Evolutionary conservation across 139 green algal species (phyloP).

Genomic region (Chlamydomonas sp.): DNA sequence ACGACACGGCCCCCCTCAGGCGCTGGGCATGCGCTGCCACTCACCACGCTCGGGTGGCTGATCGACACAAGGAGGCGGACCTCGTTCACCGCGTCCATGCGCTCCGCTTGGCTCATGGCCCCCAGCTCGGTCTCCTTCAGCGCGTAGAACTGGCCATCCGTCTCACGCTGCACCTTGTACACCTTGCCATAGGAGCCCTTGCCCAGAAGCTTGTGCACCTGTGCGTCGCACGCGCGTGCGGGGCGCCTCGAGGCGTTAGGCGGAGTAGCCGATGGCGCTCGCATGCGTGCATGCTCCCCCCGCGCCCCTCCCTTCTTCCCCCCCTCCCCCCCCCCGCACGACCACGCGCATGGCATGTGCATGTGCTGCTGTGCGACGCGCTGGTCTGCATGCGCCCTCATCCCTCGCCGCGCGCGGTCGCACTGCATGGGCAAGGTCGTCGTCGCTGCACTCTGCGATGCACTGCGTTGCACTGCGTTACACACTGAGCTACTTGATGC

Average conservation of each 20-base stretch:
- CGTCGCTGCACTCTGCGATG: not conserved
- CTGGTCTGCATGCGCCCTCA: too few species aligned
- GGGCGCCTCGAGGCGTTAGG: too few species aligned
- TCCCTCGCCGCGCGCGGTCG: too few species aligned
- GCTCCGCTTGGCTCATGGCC: not conserved
- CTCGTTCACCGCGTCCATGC: conserved; percentile 57
- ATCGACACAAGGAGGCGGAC: conserved; percentile 68
- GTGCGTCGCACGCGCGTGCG: not conserved
- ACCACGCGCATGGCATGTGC: too few species aligned
- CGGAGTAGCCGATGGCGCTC: too few species aligned
- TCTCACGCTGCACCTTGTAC: conserved; percentile 56
- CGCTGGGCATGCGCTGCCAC: not conserved
- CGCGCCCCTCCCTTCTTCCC: too few species aligned
- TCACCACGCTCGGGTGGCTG: conserved; percentile 45
- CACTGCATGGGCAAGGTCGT: not conserved
- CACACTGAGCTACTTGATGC: not conserved
- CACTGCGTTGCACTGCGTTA: not conserved
- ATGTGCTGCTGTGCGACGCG: too few species aligned
- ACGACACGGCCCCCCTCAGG: too few species aligned
- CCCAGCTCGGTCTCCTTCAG: conserved; percentile 16
- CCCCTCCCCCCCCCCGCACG: too few species aligned
- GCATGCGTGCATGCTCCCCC: too few species aligned
- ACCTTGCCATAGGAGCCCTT: conserved; percentile 71
- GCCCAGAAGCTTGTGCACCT: conserved; percentile 60
- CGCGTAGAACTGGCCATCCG: conserved; percentile 19